Base-by-base conservation (phyloP, 1,284 basidiomycete genomes). In the Sanghuangporus sanghuang region DNA sequence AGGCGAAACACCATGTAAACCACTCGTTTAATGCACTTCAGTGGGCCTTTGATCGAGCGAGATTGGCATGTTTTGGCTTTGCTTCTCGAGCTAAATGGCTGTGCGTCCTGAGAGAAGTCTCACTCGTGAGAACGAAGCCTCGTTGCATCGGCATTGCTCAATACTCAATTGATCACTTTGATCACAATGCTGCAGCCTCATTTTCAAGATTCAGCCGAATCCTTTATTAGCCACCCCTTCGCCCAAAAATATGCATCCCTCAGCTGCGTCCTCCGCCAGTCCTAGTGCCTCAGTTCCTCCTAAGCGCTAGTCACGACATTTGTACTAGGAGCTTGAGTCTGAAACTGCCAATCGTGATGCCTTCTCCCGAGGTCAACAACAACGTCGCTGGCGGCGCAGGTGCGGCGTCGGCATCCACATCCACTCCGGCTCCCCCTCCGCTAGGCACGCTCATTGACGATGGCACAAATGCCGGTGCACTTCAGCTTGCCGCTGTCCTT, bases 401-500 rank as follows among this genome's bases (percentile, higher is more conserved):
- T 46, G 69, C 27, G 27, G 67, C 72, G 71, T 71, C 72, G 11
- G 67, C 73, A 67, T 86, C 86, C 79, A 78, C 78, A 68, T 79
- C 78, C 72, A 80, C 82, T 70, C 77, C 81, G 70, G 74, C 75
- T 68, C 87, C 89, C 69, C 89, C 89, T 62, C 80, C 85, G 67
- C 78, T 90, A 70, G 89, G 89, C 67, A 89, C 89, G 61, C 77
- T 85, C 77, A 92, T 95, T 78, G 92, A 94, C 80, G 83, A 86
- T 70, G 90, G 86, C 66, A 66, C 61, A 23, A 62, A 63, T 49
- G 80, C 86, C 54, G 65, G 65, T 40, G 80, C 86, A 52, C 85
- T 98, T 66, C 87, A 96, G 77, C 90, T 98, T 70, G 86, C 95
- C 70, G 87, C 93, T 71, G 85, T 96, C 62, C 86, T 99, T 60